Conservation (phyloP, 257 asterid genomes). For the Penstemon newberryi region DNA sequence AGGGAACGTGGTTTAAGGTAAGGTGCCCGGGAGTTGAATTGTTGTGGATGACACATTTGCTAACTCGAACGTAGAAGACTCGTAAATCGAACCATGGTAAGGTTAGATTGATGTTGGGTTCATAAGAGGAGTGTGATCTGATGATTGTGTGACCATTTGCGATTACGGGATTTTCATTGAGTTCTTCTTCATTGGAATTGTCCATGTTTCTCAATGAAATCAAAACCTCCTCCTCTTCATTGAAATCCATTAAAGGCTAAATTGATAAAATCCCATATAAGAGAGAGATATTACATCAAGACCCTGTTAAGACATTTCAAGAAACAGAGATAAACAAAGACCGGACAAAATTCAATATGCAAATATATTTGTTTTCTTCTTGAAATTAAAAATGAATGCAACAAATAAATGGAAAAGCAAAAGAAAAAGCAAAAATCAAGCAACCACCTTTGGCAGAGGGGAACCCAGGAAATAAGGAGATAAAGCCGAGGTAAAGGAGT, state of each 20-base stretch:
- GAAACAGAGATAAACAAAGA: conserved; percentile 14
- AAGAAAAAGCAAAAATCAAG: conserved; percentile 23
- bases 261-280: conserved; percentile 20
- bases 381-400: conserved; percentile 3
- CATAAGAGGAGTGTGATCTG: conserved; percentile 33
- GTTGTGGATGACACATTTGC: conserved; percentile 61
- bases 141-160: conserved; percentile 40
- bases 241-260: conserved; percentile 38
- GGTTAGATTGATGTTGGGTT: conserved; percentile 32
- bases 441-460: conserved; percentile 29
- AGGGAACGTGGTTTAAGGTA: conserved; percentile 60
- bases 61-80: conserved; percentile 63
- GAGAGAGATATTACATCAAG: conserved; percentile 26
- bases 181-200: conserved; percentile 30
- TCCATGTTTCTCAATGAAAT: conserved; percentile 42
- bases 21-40: conserved; percentile 55
- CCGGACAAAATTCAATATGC: neutral
- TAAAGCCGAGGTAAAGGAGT: conserved; percentile 14
- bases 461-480: conserved; percentile 30
- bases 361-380: neutral
- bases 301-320: conserved; percentile 40
- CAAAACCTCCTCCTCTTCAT: conserved; percentile 32
- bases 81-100: conserved; percentile 69
- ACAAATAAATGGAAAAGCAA: neutral
- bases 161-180: conserved; percentile 32